Percentiles rank a stretch among this genome's conserved stretches.
Conservation (phyloP, 805 yeast genomes). For the Candida maesae region DNA sequence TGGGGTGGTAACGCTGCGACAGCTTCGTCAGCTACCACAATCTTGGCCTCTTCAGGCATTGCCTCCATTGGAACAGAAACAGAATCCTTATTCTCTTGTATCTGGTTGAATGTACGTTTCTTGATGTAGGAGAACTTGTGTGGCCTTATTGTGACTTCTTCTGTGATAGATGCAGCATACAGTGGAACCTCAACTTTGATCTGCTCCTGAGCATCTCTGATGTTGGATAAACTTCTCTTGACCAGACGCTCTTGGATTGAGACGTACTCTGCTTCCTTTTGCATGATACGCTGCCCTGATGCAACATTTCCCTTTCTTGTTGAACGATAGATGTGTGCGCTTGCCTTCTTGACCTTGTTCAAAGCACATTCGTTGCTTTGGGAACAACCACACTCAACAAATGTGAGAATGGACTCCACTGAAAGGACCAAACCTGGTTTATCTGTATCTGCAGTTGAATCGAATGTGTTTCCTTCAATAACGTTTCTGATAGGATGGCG, state of each 20-base stretch:
- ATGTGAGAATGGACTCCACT: slow-evolving; percentile 56
- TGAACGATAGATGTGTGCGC: slow-evolving; percentile 55
- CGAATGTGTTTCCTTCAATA: slow-evolving; percentile 44
- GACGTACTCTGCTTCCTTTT: slow-evolving; percentile 28
- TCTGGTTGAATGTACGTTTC: slow-evolving; percentile 8
- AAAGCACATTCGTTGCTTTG: slow-evolving; percentile 51
- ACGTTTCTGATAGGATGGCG: slow-evolving; percentile 66
- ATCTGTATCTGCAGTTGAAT: slow-evolving; percentile 48
- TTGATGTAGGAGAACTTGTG: slow-evolving; percentile 18
- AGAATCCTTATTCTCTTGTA: slow-evolving; percentile 15
- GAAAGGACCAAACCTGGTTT: slow-evolving; percentile 56
- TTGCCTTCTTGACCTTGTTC: slow-evolving; percentile 56
- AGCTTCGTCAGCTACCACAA: background rate
- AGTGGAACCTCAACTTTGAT: slow-evolving; percentile 9
- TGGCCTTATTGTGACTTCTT: slow-evolving; percentile 21
- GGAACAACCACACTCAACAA: slow-evolving; percentile 60
- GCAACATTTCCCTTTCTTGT: slow-evolving; percentile 31
- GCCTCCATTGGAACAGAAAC: slow-evolving; percentile 28
- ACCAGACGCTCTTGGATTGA: slow-evolving; percentile 32
- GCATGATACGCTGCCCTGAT: slow-evolving; percentile 29
- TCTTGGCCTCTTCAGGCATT: slow-evolving; percentile 6
- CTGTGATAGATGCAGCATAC: slow-evolving; percentile 12
- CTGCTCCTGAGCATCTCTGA: slow-evolving; percentile 14
- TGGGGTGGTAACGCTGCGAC: slow-evolving; percentile 10
- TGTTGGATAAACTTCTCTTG: slow-evolving; percentile 23